A percentile compares a stretch with the other conserved stretches of the same genome.
These are phyloP conservation scores for Akebia trifoliata DNA, from an alignment of 164 flowering plant genomes.

Conservation along the genomic window DNA sequence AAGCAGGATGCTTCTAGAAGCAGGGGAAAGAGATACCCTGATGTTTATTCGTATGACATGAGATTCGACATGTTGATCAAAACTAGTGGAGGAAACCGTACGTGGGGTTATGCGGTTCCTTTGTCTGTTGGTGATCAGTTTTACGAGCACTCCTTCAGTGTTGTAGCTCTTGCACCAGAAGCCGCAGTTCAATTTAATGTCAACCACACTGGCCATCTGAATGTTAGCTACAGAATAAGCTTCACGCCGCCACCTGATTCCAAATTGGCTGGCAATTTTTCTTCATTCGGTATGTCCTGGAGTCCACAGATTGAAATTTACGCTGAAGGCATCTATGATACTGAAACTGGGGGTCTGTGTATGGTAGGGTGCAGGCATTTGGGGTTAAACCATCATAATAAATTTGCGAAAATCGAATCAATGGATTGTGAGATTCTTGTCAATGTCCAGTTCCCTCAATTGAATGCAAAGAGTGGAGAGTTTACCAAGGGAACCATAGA, in stretches of 20 bases:
- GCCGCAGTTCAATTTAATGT: slow-evolving; percentile 8
- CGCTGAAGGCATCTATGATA: slow-evolving; percentile 69
- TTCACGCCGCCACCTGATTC: slow-evolving; percentile 5
- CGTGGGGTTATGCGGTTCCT: slow-evolving; percentile 37
- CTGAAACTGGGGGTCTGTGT: slow-evolving; percentile 50
- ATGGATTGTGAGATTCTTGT: slow-evolving; percentile 55
- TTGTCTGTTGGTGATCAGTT: slow-evolving; percentile 31
- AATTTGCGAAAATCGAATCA: slow-evolving; percentile 9
- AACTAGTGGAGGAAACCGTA: slow-evolving; percentile 9
- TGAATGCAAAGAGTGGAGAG: slow-evolving; percentile 22
- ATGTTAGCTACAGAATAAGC: slow-evolving; percentile 47
- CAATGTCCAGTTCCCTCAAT: slow-evolving; percentile 43
- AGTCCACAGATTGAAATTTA: slow-evolving; percentile 23
- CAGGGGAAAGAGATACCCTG: slow-evolving; percentile 32
- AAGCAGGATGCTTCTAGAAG: slow-evolving; percentile 17
- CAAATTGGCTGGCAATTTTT: slow-evolving; percentile 3
- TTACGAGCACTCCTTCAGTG: slow-evolving; percentile 5
- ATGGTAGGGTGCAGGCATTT: slow-evolving; percentile 60
- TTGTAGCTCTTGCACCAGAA: not conserved
- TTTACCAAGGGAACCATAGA: slow-evolving; percentile 44
- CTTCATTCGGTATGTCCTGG: slow-evolving; percentile 13
- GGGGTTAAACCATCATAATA: slow-evolving; percentile 10
- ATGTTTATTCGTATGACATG: slow-evolving; percentile 39
- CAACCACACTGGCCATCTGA: slow-evolving; percentile 21
- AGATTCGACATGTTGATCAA: slow-evolving; percentile 34